Conservation (phyloP, 2,329 filamentous ascomycete species). For the Neofusicoccum kwambonambiense region DNA sequence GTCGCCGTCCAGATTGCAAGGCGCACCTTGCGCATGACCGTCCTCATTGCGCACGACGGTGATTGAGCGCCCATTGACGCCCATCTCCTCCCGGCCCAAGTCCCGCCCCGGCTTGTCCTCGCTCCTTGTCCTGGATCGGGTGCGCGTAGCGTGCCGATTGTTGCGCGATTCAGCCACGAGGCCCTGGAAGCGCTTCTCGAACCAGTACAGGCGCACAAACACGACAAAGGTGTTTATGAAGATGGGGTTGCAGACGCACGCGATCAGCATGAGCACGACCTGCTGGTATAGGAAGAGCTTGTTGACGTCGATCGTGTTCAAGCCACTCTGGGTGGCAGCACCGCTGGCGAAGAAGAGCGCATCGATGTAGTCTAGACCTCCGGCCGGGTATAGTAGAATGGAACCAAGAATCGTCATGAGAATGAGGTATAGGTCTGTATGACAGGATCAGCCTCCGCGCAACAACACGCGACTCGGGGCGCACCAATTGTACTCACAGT, state of each 20-base stretch:
- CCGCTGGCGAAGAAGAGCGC: conserved; percentile 86
- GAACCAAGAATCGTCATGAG: conserved; percentile 71
- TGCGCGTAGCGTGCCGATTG: conserved; percentile 62
- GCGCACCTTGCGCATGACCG: conserved; percentile 49
- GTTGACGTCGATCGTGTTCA: conserved; percentile 70
- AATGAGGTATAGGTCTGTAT: conserved; percentile 75
- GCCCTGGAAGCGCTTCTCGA: conserved; percentile 90
- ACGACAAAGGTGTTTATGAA: conserved; percentile 68
- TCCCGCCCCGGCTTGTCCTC: conserved; percentile 45
- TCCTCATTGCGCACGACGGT: conserved; percentile 62
- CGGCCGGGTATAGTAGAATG: conserved; percentile 68
- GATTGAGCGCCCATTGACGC: conserved; percentile 66
- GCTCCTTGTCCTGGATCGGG: conserved; percentile 54
- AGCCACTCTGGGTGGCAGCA: conserved; percentile 83
- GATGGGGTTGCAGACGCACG: conserved; percentile 41
- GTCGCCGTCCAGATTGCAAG: conserved; percentile 49
- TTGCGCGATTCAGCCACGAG: conserved; percentile 73
- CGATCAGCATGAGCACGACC: conserved; percentile 46
- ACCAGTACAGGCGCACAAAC: conserved; percentile 93
- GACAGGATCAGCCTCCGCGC: background rate
- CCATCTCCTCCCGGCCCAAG: conserved; percentile 54
- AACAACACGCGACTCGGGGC: background rate
- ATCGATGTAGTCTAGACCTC: conserved; percentile 74
- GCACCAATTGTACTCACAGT: conserved; percentile 57
- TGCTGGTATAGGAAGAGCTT: conserved; percentile 49